Percentiles rank a stretch among this genome's conserved stretches.
Evolutionary conservation across 306 rosid genomes (phyloP).

Genomic region (Datisca glomerata): DNA sequence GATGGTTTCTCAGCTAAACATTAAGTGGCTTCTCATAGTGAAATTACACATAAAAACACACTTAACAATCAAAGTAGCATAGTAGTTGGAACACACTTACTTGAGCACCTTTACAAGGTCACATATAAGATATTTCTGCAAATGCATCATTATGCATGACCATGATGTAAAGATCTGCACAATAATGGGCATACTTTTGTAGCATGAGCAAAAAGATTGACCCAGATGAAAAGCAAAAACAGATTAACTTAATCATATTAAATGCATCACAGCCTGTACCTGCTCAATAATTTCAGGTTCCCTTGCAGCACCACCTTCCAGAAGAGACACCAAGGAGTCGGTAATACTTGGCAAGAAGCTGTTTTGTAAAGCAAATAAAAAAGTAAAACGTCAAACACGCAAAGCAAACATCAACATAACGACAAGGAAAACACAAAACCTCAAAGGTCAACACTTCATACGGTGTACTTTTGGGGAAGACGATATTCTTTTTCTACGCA

Average conservation of each 20-base stretch:
- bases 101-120: constrained; percentile 43
- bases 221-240: not conserved
- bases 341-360: constrained; percentile 59
- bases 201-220: constrained; percentile 5
- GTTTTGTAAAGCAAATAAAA: constrained; percentile 13
- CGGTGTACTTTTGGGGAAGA: too few relatives aligned
- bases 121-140: constrained; percentile 62
- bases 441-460: too few relatives aligned
- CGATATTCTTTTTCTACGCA: too few relatives aligned
- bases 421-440: too few relatives aligned
- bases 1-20: too few relatives aligned
- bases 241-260: constrained; percentile 1
- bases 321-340: constrained; percentile 58
- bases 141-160: constrained; percentile 70
- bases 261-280: constrained; percentile 31
- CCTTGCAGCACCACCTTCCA: constrained; percentile 70
- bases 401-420: not conserved
- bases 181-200: constrained; percentile 8
- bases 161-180: constrained; percentile 77
- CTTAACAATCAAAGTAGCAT: constrained; percentile 6
- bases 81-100: constrained; percentile 31
- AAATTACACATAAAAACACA: not conserved
- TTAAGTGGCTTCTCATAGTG: too few relatives aligned
- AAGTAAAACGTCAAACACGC: constrained; percentile 3
- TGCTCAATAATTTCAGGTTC: constrained; percentile 86